Evolutionary conservation across 2,329 filamentous ascomycete genomes (phyloP).

Genomic region (Didymella pomorum): DNA sequence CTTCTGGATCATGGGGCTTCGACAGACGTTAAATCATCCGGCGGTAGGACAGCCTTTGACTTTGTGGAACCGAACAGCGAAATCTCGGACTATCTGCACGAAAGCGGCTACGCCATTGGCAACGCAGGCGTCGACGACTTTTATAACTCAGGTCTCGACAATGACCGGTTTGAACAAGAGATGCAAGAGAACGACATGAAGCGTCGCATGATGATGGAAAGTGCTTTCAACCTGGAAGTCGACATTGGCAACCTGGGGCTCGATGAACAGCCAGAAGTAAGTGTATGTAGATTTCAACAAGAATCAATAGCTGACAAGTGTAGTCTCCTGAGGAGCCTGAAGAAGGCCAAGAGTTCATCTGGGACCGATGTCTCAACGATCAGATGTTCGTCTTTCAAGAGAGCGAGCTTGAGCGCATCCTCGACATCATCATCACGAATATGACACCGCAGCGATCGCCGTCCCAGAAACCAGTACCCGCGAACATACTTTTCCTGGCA

Average conservation of each 20-base stretch:
- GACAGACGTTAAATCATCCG: conserved; percentile 93
- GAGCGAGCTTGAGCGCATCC: conserved; percentile 85
- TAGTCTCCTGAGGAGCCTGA: conserved; percentile 74
- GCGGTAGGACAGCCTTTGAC: conserved; percentile 91
- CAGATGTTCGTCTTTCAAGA: conserved; percentile 99
- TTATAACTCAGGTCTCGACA: conserved; percentile 88
- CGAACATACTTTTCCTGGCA: conserved; percentile 95
- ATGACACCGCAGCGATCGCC: conserved; percentile 97
- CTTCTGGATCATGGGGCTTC: conserved; percentile 92
- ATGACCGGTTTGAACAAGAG: conserved; percentile 95
- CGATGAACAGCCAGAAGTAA: conserved; percentile 91
- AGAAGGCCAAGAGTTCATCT: conserved; percentile 93
- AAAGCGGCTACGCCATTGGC: conserved; percentile 91
- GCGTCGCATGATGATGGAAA: conserved; percentile 98
- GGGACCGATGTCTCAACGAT: conserved; percentile 92
- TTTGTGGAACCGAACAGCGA: conserved; percentile 96
- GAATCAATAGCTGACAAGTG: conserved; percentile 32
- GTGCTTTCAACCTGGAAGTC: conserved; percentile 93
- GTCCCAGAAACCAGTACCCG: conserved; percentile 96
- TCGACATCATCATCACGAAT: conserved; percentile 95
- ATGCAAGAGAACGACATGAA: conserved; percentile 96
- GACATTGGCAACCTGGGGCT: conserved; percentile 94
- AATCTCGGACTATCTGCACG: conserved; percentile 92
- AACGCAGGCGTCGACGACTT: conserved; percentile 89
- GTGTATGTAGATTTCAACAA: conserved; percentile 32